These are phyloP conservation scores for Penicillium fimorum DNA, from an alignment of 495 filamentous ascomycete genomes.

Conservation along the genomic window DNA sequence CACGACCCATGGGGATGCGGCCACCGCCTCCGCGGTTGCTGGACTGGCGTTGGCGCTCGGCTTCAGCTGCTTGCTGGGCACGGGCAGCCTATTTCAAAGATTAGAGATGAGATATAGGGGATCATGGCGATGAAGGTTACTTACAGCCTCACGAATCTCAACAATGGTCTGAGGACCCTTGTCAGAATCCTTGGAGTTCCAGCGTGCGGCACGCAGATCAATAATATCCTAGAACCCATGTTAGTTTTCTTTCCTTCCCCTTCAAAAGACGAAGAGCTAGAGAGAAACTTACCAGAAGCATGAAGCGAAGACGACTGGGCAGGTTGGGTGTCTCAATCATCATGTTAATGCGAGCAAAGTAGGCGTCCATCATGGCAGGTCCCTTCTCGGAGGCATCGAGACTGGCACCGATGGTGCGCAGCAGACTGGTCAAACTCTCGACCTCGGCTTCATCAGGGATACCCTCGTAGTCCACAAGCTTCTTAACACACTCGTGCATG, in stretches of 20 bases:
- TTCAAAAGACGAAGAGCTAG: neutral
- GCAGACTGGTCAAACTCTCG: slow-evolving; percentile 87
- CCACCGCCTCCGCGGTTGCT: slow-evolving; percentile 56
- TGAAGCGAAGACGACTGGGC: slow-evolving; percentile 86
- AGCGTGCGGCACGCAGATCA: slow-evolving; percentile 72
- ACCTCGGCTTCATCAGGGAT: slow-evolving; percentile 93
- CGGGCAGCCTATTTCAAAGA: slow-evolving; percentile 57
- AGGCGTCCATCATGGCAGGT: slow-evolving; percentile 80
- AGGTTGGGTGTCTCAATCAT: slow-evolving; percentile 76
- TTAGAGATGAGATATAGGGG: slow-evolving; percentile 17
- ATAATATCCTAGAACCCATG: slow-evolving; percentile 63
- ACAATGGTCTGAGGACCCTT: slow-evolving; percentile 97
- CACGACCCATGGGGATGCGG: slow-evolving; percentile 71
- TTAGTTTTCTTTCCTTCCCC: slow-evolving; percentile 6
- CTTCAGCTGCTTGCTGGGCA: slow-evolving; percentile 62
- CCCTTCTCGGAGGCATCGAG: slow-evolving; percentile 81
- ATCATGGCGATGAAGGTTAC: slow-evolving; percentile 20
- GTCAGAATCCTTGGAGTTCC: slow-evolving; percentile 77
- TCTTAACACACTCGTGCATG: slow-evolving; percentile 99
- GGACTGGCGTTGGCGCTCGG: slow-evolving; percentile 47
- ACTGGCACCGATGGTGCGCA: slow-evolving; percentile 85
- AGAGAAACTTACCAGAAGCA: slow-evolving; percentile 71
- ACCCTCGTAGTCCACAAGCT: slow-evolving; percentile 92
- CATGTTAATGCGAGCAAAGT: slow-evolving; percentile 80
- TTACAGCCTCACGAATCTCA: slow-evolving; percentile 82